Evolutionary conservation across 495 filamentous ascomycete genomes (phyloP), one percentile per base, ranked within the genome.

Genomic region (Aspergillus nidulans): DNA sequence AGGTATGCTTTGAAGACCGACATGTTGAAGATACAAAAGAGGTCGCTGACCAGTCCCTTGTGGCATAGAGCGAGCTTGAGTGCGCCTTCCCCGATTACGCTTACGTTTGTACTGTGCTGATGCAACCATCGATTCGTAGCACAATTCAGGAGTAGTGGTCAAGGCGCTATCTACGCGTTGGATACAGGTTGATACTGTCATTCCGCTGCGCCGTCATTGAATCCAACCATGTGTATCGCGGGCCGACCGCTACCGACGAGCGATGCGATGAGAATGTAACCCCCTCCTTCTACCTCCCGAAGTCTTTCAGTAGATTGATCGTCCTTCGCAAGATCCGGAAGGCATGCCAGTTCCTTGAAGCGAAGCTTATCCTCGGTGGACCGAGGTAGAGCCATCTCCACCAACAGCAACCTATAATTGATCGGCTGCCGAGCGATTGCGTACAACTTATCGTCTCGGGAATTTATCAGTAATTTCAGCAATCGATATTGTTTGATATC

Each of bases 401-500:
- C 7, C 26, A 49, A 12, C 9, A 36, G 9, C 26, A 49, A 36
- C 4, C 15, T 7, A 21, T 36, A 25, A 28, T 34, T 36, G 12
- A 25, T 28, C 16, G 46, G 19, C 21, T 20, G 5, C 26, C 46
- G n/a, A 21, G 25, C 46, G 13, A 49, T 1, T 18, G 46, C 26
- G 15, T 30, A 49, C 6, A 49, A 5, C 18, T 36, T 36, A 9
- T 49, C 26, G 28, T 49, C 46, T 8, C 15, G 1, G 7, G 25
- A 19, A 16, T 4, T 25, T 28, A 49, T 49, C 46, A 49, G 36
- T 1, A 49, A 21, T 25, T 36, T 49, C 15, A 49, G 16, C 8
- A 49, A 16, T 20, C 46, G 46, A 36, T 49, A 49, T 3, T 49
- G 36, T 49, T 36, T 49, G 26, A 49, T 32, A 25, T 49, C 46